Percentiles rank a stretch among this genome's conserved stretches.
These are phyloP conservation scores for Gynostemma pentaphyllum DNA, from an alignment of 306 rosid genomes.

Conservation along the genomic window DNA sequence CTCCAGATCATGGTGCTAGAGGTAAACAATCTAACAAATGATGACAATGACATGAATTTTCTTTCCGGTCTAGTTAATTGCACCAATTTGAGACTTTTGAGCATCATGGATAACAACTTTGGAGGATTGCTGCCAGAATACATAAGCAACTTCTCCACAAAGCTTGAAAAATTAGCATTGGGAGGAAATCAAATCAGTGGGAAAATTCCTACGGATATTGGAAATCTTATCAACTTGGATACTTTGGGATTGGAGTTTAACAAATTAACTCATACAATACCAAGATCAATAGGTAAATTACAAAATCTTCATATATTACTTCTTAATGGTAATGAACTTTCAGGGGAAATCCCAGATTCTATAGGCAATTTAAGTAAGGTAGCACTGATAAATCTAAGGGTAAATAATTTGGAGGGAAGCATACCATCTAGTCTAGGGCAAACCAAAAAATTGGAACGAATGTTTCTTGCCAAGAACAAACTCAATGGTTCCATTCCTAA, in stretches of 20 bases:
- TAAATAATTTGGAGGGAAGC: conserved; percentile 7
- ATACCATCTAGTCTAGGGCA: conserved; percentile 1
- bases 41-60: conserved; percentile 12
- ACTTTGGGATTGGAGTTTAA: neutral
- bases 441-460: neutral
- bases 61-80: conserved; percentile 9
- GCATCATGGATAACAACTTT: conserved; percentile 4
- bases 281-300: conserved; percentile 7
- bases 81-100: neutral
- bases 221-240: conserved; percentile 13
- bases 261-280: conserved; percentile 4
- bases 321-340: neutral
- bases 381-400: neutral
- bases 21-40: neutral
- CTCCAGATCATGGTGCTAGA: too few species aligned
- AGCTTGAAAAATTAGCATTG: neutral
- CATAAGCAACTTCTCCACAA: conserved; percentile 16
- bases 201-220: conserved; percentile 5
- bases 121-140: conserved; percentile 13
- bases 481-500: conserved; percentile 13
- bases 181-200: conserved; percentile 7
- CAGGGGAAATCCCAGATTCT: neutral
- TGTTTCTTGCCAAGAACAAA: neutral
- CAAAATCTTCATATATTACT: neutral
- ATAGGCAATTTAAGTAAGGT: conserved; percentile 6